Evolutionary conservation across 805 yeast species (phyloP), one percentile per base, ranked within the genome.

Genomic region (Saccharomycopsis sp.): DNA sequence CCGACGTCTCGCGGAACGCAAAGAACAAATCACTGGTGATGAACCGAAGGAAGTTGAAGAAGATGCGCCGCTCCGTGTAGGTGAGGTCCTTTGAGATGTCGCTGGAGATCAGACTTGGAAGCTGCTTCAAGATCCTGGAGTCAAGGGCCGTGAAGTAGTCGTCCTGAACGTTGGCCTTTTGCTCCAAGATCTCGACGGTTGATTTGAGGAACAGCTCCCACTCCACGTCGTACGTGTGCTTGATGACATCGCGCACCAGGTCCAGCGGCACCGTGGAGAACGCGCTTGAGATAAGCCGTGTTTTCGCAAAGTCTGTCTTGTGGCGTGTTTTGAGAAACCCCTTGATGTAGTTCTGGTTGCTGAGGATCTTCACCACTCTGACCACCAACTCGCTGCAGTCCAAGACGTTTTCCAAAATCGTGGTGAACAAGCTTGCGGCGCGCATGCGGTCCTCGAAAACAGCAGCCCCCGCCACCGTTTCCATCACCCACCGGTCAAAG

Each of bases 41-140:
- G 18, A 42, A 42, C n/a, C 18, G 17, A 5, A 42, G 17, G 20
- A 38, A 16, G 9, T 38, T 20, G n/a, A 17, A 5, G 13, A 42
- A n/a, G 12, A 32, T 9, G 16, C 13, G 5, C 8, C 39, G 30
- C 12, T 38, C 33, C n/a, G 37, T 23, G 15, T 21, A 15, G 22
- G 23, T 16, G 17, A 41, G n/a, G n/a, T 37, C 19, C 7, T 5
- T 15, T 25, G 33, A 37, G 12, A 25, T 10, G 4, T 25, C 10
- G 10, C 10, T 21, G n/a, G n/a, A 25, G 9, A 25, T 25, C 29
- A n/a, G 29, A 10, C 29, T 25, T 9, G 9, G 29, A 25, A 25
- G n/a, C 9, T 10, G 9, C 29, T 25, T 25, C 29, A 25, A n/a
- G 29, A 25, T 25, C 29, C 29, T n/a, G n/a, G n/a, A n/a, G n/a